phyloP scores from a whole-genome alignment of 176 grass and related monocot genomes.

The Rhynchospora breviuscula region DNA sequence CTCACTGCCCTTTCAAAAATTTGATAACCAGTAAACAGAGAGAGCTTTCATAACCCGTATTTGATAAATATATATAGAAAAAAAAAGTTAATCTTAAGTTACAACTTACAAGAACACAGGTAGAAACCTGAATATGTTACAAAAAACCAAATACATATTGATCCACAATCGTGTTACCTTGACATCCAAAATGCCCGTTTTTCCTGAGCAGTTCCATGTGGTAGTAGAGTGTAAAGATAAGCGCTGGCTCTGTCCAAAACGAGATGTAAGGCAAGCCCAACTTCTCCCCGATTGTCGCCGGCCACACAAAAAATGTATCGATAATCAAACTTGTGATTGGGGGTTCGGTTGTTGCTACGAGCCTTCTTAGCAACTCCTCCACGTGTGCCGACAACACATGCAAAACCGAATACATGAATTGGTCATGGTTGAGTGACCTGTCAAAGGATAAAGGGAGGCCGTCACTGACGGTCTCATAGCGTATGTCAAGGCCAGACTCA shows the following conservation, averaged over 20 bases:
- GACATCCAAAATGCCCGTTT: conserved; percentile 47
- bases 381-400: conserved; percentile 52
- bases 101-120: too few species aligned
- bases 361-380: conserved; percentile 56
- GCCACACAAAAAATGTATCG: conserved; percentile 71
- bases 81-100: too few species aligned
- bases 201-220: conserved; percentile 46
- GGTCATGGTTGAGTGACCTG: conserved; percentile 47
- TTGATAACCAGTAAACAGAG: neutral
- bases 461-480: conserved; percentile 57
- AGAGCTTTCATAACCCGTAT: neutral
- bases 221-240: conserved; percentile 57
- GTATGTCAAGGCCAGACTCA: conserved; percentile 27
- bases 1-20: neutral
- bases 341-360: conserved; percentile 28
- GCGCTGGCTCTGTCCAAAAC: conserved; percentile 65
- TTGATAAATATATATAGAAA: too few species aligned
- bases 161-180: conserved; percentile 24
- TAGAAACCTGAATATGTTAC: neutral
- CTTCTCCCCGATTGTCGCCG: conserved; percentile 40
- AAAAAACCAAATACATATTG: neutral
- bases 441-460: conserved; percentile 48
- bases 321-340: conserved; percentile 41
- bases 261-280: conserved; percentile 47
- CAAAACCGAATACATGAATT: conserved; percentile 43